Base-by-base conservation (phyloP, 139 green algal genomes). In the Pseudopediastrum boryanum region DNA sequence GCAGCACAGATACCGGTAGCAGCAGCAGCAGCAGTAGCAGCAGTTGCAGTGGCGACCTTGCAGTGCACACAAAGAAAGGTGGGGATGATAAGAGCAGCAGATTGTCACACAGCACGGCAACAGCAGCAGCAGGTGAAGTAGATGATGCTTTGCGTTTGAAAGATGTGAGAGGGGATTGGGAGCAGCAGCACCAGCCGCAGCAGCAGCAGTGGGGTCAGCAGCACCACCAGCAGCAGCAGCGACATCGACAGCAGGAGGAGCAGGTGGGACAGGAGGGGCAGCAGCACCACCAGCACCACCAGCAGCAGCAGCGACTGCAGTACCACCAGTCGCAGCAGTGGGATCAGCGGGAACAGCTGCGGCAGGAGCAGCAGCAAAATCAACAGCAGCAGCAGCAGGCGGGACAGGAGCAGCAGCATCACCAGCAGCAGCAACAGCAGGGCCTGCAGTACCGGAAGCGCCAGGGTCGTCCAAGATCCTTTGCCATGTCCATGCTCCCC, bases 401-500 rank as follows among this genome's bases (percentile, higher is more conserved):
- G 1, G 10, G 42, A 21, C 63, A 65, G 63, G 42, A 71, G 42
- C 72, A 77, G 43, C 46, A 78, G 79, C 51, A 73, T 33, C 35
- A 21, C 29, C 41, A 77, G 46, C 29, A 43, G 52, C 21, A 59
- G 46, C 75, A 52, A 39, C 64, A 56, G 64, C 63, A 54, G 38
- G 38, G 51, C 38, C 64, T 56, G 64, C 64, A 71, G 63, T 25
- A 71, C 25, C 13, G 25, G 63, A 2, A 41, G 64, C 35, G 61
- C 35, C 1, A 21, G 8, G 42, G 38, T 21, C 29, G 63, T 38
- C 76, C 71, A 1, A 83, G 86, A 79, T 58, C 86, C 13, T 82
- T 91, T 10, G 84, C 86, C 8, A 75, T 91, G 19, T 75, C 33
- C 50, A 91, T 91, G 87, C 35, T 75, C 12, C 85, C 87, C 8